phyloP scores from a whole-genome alignment of 2,329 filamentous ascomycete species.

The Xylariaceae sp. region DNA sequence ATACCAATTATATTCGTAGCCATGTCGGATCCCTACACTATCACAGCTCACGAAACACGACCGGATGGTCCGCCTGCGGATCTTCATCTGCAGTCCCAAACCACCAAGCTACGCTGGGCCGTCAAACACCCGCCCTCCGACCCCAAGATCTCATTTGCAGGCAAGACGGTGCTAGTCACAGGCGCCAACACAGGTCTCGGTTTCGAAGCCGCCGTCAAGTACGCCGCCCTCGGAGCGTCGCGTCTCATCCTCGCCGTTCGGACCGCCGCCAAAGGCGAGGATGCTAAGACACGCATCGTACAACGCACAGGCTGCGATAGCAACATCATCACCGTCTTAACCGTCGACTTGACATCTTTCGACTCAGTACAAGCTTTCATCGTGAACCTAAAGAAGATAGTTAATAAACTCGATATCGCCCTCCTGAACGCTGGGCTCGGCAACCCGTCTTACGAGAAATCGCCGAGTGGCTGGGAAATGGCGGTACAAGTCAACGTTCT shows the following conservation, averaged over 20 bases:
- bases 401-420: conserved; percentile 4
- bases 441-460: neutral
- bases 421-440: conserved; percentile 5
- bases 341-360: conserved; percentile 16
- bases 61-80: too few relatives aligned
- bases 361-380: conserved; percentile 25
- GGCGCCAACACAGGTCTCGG: conserved; percentile 20
- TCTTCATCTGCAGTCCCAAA: too few relatives aligned
- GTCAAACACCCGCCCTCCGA: conserved; percentile 9
- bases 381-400: neutral
- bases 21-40: too few relatives aligned
- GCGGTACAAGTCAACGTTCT: conserved; percentile 14
- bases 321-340: conserved; percentile 1
- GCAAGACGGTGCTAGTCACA: conserved; percentile 21
- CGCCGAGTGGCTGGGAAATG: conserved; percentile 1
- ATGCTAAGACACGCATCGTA: conserved; percentile 8
- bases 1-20: too few relatives aligned
- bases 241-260: conserved; percentile 20
- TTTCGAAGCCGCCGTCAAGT: conserved; percentile 16
- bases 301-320: neutral
- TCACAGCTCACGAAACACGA: too few relatives aligned
- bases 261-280: conserved; percentile 12
- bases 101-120: too few relatives aligned
- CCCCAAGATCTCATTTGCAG: conserved; percentile 1
- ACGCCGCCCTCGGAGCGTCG: conserved; percentile 5